phyloP scores from a whole-genome alignment of 1,139 yeast genomes.

The Scheffersomyces cryptocercus region DNA sequence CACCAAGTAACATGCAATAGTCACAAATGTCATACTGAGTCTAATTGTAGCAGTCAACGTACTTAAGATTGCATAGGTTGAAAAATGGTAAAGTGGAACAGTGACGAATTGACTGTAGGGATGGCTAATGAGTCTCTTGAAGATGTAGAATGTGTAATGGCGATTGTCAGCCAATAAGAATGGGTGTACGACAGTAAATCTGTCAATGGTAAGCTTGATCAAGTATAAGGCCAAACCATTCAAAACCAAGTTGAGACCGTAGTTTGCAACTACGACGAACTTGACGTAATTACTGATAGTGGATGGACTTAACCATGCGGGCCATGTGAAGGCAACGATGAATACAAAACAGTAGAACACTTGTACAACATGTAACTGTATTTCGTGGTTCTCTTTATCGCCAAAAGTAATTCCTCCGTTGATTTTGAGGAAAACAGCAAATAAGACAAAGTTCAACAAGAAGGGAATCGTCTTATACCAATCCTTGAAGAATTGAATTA shows the following conservation, averaged over 20 bases:
- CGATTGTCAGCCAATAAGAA: slow-evolving; percentile 92
- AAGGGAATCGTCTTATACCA: slow-evolving; percentile 50
- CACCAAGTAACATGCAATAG: slow-evolving; percentile 45
- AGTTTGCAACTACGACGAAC: slow-evolving; percentile 20
- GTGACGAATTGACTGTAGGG: slow-evolving; percentile 43
- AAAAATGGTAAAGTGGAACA: slow-evolving; percentile 73
- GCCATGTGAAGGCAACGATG: slow-evolving; percentile 63
- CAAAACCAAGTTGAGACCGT: slow-evolving; percentile 15
- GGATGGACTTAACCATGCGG: slow-evolving; percentile 57
- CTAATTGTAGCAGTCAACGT: slow-evolving; percentile 19
- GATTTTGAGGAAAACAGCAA: slow-evolving; percentile 54
- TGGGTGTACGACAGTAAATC: slow-evolving; percentile 80
- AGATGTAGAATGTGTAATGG: slow-evolving; percentile 86
- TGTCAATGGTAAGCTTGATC: slow-evolving; percentile 52
- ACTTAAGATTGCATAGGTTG: slow-evolving; percentile 48
- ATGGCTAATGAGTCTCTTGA: slow-evolving; percentile 58
- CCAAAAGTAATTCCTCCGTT: slow-evolving; percentile 87
- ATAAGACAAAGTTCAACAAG: slow-evolving; percentile 48
- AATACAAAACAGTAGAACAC: slow-evolving; percentile 75
- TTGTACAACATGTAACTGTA: slow-evolving; percentile 76
- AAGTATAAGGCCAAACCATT: slow-evolving; percentile 21
- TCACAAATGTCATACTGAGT: slow-evolving; percentile 29
- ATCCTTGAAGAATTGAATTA: slow-evolving; percentile 21
- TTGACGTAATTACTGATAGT: slow-evolving; percentile 38
- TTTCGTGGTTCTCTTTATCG: slow-evolving; percentile 81